Conservation (phyloP, 805 yeast species). For the Saccharomyces paradoxus region DNA sequence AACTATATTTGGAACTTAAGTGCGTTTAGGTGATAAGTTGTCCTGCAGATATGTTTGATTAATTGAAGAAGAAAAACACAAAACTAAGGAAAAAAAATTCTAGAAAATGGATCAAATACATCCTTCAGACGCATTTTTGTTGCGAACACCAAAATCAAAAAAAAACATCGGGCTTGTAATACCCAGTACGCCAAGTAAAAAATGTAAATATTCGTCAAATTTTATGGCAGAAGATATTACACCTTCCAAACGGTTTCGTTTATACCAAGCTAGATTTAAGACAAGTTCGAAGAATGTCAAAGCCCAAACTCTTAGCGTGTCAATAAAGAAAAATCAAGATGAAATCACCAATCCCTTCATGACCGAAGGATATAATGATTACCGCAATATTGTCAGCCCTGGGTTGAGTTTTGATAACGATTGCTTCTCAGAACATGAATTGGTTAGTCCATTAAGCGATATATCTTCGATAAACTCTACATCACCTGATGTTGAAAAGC, state of each 20-base stretch:
- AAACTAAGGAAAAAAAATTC: background rate
- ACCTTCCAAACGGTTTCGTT: slow-evolving; percentile 9
- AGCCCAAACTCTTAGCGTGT: slow-evolving; percentile 2
- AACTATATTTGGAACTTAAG: background rate
- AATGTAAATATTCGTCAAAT: background rate
- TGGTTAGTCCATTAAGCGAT: slow-evolving; percentile 21
- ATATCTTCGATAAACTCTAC: slow-evolving; percentile 10
- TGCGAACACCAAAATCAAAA: slow-evolving; percentile 14
- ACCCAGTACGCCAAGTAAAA: slow-evolving; percentile 13
- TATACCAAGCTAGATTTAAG: background rate
- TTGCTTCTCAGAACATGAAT: slow-evolving; percentile 13
- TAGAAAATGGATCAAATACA: background rate
- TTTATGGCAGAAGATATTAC: background rate
- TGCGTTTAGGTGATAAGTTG: background rate
- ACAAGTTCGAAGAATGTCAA: background rate
- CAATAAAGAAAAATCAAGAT: background rate
- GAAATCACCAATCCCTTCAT: background rate
- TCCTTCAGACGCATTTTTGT: background rate
- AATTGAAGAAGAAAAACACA: background rate
- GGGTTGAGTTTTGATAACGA: slow-evolving; percentile 9
- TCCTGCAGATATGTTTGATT: background rate
- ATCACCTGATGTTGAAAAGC: slow-evolving; percentile 11
- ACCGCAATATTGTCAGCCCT: slow-evolving; percentile 3
- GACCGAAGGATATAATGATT: background rate
- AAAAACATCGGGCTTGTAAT: background rate